Evolutionary conservation across 805 yeast genomes (phyloP).

Genomic region (Wickerhamiella nectarea): DNA sequence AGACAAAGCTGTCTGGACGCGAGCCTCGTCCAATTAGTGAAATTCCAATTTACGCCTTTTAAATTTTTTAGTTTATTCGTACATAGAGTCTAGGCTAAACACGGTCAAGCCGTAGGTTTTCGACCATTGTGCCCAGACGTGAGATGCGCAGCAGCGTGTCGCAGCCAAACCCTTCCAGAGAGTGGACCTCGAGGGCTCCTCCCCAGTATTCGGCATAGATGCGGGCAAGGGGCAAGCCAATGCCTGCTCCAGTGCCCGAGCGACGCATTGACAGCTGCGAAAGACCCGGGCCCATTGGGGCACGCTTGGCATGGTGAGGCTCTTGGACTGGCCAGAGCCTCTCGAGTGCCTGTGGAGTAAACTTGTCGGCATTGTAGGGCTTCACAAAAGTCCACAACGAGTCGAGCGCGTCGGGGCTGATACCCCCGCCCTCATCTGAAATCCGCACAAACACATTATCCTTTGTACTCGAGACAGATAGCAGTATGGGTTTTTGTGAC

Average conservation of each 20-base stretch:
- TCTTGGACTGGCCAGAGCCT: conserved; percentile 17
- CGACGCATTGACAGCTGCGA: conserved; percentile 57
- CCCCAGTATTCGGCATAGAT: conserved; percentile 96
- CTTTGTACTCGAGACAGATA: conserved; percentile 54
- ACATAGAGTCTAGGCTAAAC: not conserved
- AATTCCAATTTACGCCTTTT: not conserved
- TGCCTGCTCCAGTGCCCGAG: conserved; percentile 60
- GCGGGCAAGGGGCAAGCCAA: conserved; percentile 85
- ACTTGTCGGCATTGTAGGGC: conserved; percentile 11
- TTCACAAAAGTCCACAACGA: conserved; percentile 77
- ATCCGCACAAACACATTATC: conserved; percentile 62
- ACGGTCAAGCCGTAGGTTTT: conserved; percentile 34
- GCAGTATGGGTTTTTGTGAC: conserved; percentile 45
- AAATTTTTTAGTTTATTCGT: no score
- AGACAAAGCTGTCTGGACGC: no score
- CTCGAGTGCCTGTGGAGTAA: conserved; percentile 15
- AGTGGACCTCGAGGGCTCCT: conserved; percentile 69
- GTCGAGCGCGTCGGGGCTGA: conserved; percentile 39
- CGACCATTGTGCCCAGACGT: conserved; percentile 57
- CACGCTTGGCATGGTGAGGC: conserved; percentile 4
- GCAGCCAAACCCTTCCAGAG: conserved; percentile 83
- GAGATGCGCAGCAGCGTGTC: conserved; percentile 73
- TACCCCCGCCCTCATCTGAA: conserved; percentile 86
- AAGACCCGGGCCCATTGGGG: conserved; percentile 29
- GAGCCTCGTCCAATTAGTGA: not conserved